Evolutionary conservation across 2,329 filamentous ascomycete genomes (phyloP).

Genomic region (Trichoderma sp.): DNA sequence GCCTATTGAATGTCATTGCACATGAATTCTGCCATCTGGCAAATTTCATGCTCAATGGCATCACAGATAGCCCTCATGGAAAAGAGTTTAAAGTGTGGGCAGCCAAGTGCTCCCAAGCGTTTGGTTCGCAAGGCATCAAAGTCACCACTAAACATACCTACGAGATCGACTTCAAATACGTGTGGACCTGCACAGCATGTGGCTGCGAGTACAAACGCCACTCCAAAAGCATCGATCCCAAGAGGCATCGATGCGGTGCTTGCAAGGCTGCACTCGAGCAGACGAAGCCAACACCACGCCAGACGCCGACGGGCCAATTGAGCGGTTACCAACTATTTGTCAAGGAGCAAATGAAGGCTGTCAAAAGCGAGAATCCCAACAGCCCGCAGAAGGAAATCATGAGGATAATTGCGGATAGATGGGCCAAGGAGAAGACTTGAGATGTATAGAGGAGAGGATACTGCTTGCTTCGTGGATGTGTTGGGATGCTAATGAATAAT

Average conservation of each 20-base stretch:
- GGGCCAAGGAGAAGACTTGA: slow-evolving; percentile 40
- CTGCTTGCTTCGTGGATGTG: background rate
- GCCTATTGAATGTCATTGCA: slow-evolving; percentile 84
- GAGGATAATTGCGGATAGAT: slow-evolving; percentile 62
- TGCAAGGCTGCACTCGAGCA: slow-evolving; percentile 72
- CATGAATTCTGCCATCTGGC: slow-evolving; percentile 96
- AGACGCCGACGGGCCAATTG: slow-evolving; percentile 25
- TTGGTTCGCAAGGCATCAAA: slow-evolving; percentile 61
- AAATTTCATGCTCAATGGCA: slow-evolving; percentile 80
- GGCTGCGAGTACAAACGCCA: slow-evolving; percentile 74
- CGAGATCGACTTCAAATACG: slow-evolving; percentile 86
- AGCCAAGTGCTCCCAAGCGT: slow-evolving; percentile 50
- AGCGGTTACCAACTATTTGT: slow-evolving; percentile 54
- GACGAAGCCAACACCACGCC: slow-evolving; percentile 67
- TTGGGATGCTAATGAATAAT: background rate
- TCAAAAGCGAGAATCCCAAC: slow-evolving; percentile 54
- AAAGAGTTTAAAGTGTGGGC: slow-evolving; percentile 79
- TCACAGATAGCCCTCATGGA: slow-evolving; percentile 77
- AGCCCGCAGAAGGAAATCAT: slow-evolving; percentile 66
- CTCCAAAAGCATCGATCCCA: slow-evolving; percentile 76
- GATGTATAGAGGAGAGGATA: background rate
- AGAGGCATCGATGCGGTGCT: slow-evolving; percentile 68
- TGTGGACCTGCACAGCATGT: slow-evolving; percentile 76
- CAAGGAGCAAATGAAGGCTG: slow-evolving; percentile 62
- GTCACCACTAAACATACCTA: slow-evolving; percentile 92